Percentiles rank a stretch among this genome's conserved stretches.
phyloP scores from a whole-genome alignment of 1,284 basidiomycete genomes.

The Microbotryum scabiosae region DNA sequence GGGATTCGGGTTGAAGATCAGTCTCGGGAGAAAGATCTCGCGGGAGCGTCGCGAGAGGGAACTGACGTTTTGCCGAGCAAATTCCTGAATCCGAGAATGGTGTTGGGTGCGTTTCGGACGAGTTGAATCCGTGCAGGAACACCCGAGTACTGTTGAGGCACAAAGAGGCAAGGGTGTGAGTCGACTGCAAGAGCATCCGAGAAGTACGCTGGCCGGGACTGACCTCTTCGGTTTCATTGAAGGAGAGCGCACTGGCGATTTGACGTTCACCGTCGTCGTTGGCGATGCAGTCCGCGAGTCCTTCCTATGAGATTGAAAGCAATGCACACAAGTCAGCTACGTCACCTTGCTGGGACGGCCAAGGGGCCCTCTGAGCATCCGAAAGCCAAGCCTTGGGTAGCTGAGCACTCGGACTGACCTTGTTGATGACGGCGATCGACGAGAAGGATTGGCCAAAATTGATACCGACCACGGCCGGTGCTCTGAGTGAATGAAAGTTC shows the following conservation, averaged over 20 bases:
- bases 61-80: conserved; percentile 80
- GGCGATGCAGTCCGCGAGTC: conserved; percentile 83
- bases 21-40: conserved; percentile 2
- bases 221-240: conserved; percentile 81
- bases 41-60: background rate
- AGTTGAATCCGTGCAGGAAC: conserved; percentile 92
- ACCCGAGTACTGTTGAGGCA: conserved; percentile 72
- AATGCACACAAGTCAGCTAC: conserved; percentile 7
- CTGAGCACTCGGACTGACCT: conserved; percentile 49
- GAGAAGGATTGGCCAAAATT: conserved; percentile 96
- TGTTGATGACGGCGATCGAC: conserved; percentile 90
- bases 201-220: conserved; percentile 35
- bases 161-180: background rate
- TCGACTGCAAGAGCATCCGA: background rate
- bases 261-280: conserved; percentile 98
- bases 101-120: conserved; percentile 90
- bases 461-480: conserved; percentile 61
- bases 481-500: background rate
- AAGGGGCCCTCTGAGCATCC: background rate
- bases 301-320: conserved; percentile 52
- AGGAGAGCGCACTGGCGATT: conserved; percentile 89
- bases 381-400: background rate
- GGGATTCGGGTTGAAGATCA: too few species aligned
- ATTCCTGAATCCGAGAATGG: conserved; percentile 88
- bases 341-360: background rate